These are phyloP conservation scores for Podospora sp. DNA, from an alignment of 495 filamentous ascomycete species.

Conservation along the genomic window DNA sequence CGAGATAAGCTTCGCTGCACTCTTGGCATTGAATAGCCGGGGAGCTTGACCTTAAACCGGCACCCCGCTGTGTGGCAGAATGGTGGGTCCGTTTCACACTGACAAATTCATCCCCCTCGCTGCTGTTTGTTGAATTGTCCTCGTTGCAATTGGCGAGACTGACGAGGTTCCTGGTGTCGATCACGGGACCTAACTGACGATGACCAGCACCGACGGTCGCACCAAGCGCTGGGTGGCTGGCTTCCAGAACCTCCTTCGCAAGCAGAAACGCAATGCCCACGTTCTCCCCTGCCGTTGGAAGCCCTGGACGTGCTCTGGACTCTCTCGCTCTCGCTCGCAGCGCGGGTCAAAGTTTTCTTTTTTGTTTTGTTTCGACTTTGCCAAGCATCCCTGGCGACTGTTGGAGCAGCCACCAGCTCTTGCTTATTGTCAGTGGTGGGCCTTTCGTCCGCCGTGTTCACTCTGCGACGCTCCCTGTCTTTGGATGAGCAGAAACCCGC, in stretches of 20 bases:
- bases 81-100: conserved; percentile 24
- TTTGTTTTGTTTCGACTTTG: conserved; percentile 13
- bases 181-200: conserved; percentile 12
- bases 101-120: conserved; percentile 15
- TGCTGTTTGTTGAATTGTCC: not conserved
- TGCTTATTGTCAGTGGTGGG: not conserved
- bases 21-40: not conserved
- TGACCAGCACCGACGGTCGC: not conserved
- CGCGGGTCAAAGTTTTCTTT: not conserved
- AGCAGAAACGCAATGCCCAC: not conserved
- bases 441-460: not conserved
- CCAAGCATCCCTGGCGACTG: conserved; percentile 8
- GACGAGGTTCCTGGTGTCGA: conserved; percentile 1
- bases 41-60: not conserved
- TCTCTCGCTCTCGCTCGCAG: not conserved
- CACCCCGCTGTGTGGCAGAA: conserved; percentile 7
- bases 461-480: not conserved
- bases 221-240: not conserved
- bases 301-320: not conserved
- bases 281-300: not conserved
- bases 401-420: not conserved
- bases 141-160: not conserved
- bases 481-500: not conserved
- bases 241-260: not conserved
- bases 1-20: not conserved